Evolutionary conservation across 345 rosid species (phyloP).

Genomic region (Salix udensis): DNA sequence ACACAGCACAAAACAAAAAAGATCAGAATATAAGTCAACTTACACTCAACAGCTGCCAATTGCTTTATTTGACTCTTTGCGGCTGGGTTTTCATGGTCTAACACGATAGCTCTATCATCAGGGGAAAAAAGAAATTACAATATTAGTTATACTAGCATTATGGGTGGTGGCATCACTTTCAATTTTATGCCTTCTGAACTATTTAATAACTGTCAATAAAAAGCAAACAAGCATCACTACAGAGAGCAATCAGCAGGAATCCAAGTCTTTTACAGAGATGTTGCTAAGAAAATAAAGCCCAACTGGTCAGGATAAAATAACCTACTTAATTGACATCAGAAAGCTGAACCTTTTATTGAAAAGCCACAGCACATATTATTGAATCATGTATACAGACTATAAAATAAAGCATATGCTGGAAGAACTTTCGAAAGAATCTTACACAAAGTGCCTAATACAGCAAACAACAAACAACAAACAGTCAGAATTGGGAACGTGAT

Average conservation of each 20-base stretch:
- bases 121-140: background rate
- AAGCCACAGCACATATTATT: background rate
- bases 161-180: background rate
- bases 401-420: background rate
- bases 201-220: background rate
- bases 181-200: background rate
- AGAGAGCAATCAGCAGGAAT: background rate
- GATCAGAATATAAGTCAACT: slow-evolving; percentile 12
- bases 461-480: background rate
- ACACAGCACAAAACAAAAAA: background rate
- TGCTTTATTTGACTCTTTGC: slow-evolving; percentile 64
- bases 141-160: background rate
- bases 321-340: background rate
- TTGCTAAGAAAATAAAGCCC: slow-evolving; percentile 7
- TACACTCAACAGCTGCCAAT: slow-evolving; percentile 81
- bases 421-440: background rate
- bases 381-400: background rate
- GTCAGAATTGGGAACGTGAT: background rate
- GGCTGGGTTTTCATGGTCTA: slow-evolving; percentile 80
- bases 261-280: background rate
- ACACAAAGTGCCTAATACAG: background rate
- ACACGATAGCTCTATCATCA: slow-evolving; percentile 75
- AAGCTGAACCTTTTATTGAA: background rate
- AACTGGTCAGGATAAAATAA: background rate
- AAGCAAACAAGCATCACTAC: background rate